Conservation (phyloP, 495 filamentous ascomycete species). For the Talaromyces wortmannii region DNA sequence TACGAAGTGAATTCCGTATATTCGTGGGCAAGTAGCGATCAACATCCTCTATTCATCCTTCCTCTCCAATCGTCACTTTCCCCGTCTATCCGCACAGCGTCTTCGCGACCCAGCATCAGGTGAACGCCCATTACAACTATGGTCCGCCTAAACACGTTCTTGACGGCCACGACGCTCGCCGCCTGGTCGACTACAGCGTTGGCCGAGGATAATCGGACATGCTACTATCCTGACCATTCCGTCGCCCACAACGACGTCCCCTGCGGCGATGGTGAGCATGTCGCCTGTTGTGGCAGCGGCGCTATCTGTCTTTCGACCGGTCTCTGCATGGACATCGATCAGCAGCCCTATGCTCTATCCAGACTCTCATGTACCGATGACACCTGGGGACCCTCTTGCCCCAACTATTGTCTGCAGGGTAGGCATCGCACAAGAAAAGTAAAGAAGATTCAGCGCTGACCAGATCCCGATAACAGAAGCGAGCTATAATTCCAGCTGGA, state of each 20-base stretch:
- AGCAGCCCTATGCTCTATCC: slow-evolving; percentile 14
- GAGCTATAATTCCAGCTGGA: slow-evolving; percentile 9
- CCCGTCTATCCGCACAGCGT: neutral
- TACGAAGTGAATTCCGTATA: neutral
- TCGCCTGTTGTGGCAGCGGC: slow-evolving; percentile 66
- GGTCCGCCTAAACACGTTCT: neutral
- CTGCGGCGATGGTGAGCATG: slow-evolving; percentile 41
- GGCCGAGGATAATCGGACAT: slow-evolving; percentile 6
- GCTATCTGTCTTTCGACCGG: slow-evolving; percentile 57
- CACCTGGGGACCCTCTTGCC: slow-evolving; percentile 14
- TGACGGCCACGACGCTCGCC: neutral
- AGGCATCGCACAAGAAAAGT: neutral
- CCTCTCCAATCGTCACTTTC: neutral
- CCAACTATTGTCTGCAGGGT: slow-evolving; percentile 8
- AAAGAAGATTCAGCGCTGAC: neutral
- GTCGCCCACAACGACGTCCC: slow-evolving; percentile 12
- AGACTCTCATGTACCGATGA: slow-evolving; percentile 19
- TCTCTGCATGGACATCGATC: slow-evolving; percentile 14
- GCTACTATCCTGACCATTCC: slow-evolving; percentile 17
- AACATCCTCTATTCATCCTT: neutral
- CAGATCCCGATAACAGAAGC: slow-evolving; percentile 1
- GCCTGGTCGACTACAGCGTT: neutral
- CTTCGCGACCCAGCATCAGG: neutral
- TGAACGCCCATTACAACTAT: neutral
- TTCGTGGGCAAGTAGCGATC: neutral